phyloP scores from a whole-genome alignment of 78 protist species.

The Creolimax fragrantissima region DNA sequence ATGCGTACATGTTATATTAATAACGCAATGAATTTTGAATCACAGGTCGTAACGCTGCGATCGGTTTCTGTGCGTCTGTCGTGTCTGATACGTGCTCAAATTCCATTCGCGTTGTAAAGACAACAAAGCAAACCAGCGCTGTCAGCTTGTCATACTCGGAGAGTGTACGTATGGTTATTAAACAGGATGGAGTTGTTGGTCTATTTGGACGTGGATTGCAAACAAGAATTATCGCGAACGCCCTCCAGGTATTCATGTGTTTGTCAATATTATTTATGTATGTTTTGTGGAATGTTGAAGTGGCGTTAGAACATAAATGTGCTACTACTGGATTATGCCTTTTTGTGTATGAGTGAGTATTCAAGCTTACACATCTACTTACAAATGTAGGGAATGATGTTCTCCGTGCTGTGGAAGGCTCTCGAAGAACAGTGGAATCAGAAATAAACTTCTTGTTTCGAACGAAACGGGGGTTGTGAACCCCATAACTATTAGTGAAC shows the following conservation, averaged over 20 bases:
- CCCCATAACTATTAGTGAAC: too few relatives aligned
- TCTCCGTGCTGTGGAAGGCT: constrained; percentile 63
- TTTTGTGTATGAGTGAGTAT: too few relatives aligned
- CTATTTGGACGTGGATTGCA: constrained; percentile 59
- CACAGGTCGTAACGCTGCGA: constrained; percentile 42
- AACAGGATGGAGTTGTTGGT: constrained; percentile 56
- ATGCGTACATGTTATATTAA: too few relatives aligned
- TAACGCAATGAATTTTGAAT: not conserved
- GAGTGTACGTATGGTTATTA: not conserved
- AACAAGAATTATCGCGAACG: constrained; percentile 61
- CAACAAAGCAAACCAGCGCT: constrained; percentile 35
- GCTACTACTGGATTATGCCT: too few relatives aligned
- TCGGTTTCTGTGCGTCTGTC: constrained; percentile 56
- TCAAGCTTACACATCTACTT: too few relatives aligned
- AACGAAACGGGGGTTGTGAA: not conserved
- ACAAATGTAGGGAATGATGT: constrained; percentile 62
- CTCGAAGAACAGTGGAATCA: constrained; percentile 30
- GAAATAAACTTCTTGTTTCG: not conserved
- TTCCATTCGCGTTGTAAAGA: constrained; percentile 70
- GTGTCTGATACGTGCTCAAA: constrained; percentile 70
- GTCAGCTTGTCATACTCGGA: constrained; percentile 12
- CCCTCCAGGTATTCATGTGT: constrained; percentile 26
- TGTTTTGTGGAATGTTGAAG: not conserved
- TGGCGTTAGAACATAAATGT: too few relatives aligned
- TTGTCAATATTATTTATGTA: not conserved